A percentile compares a stretch with the other conserved stretches of the same genome.
phyloP scores from a whole-genome alignment of 2,329 filamentous ascomycete genomes.

The Penicillium brasilianum region DNA sequence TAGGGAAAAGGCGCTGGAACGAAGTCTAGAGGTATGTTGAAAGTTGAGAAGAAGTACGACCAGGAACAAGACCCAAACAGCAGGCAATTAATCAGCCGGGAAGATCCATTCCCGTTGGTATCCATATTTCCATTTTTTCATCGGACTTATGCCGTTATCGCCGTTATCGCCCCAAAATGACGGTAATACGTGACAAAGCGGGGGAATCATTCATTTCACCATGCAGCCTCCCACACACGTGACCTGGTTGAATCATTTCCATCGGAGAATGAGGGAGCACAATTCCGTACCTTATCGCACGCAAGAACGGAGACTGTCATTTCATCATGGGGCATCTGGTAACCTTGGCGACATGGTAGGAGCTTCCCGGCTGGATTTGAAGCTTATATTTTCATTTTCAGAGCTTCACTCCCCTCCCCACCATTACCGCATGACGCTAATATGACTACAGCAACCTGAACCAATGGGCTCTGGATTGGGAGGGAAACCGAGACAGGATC shows the following conservation, averaged over 20 bases:
- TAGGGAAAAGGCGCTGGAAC: neutral
- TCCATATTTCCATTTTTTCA: conserved; percentile 8
- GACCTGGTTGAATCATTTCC: conserved; percentile 15
- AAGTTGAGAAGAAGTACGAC: neutral
- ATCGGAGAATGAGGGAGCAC: conserved; percentile 7
- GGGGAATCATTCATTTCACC: conserved; percentile 13
- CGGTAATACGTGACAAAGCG: conserved; percentile 18
- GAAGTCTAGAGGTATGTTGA: neutral
- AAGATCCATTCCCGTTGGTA: conserved; percentile 11
- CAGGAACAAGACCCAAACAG: neutral
- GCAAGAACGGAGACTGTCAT: neutral
- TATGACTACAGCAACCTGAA: conserved; percentile 41
- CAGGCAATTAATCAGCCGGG: conserved; percentile 28
- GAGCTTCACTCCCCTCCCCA: neutral
- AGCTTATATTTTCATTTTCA: neutral
- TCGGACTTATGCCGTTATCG: conserved; percentile 24
- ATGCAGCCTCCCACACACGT: conserved; percentile 27
- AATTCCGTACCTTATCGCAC: neutral
- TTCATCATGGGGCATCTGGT: conserved; percentile 47
- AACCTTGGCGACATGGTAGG: conserved; percentile 52
- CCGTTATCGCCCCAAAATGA: neutral
- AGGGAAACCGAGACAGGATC: conserved; percentile 68
- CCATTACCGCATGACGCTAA: neutral
- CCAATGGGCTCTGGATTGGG: conserved; percentile 64
- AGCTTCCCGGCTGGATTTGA: neutral